Evolutionary conservation across 2,329 filamentous ascomycete genomes (phyloP).

Genomic region (Aureobasidium sp.): DNA sequence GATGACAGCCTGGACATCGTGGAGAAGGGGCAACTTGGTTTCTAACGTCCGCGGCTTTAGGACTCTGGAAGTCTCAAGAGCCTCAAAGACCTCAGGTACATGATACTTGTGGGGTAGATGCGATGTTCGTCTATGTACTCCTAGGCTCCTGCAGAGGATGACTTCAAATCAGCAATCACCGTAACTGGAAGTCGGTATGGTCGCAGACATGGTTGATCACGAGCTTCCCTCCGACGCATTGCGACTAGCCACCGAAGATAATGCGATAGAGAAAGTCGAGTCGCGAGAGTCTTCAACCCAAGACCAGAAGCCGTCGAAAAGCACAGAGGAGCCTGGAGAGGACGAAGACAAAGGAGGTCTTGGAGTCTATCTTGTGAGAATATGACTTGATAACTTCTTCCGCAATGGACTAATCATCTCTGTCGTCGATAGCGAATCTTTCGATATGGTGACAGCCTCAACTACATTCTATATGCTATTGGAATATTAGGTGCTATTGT

Average conservation of each 20-base stretch:
- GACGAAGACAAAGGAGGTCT: neutral
- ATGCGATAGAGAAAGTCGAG: neutral
- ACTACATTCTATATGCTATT: slow-evolving; percentile 23
- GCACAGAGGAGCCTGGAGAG: neutral
- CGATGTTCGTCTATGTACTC: neutral
- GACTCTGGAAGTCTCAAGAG: neutral
- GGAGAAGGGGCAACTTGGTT: neutral
- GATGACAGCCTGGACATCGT: neutral
- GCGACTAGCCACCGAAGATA: neutral
- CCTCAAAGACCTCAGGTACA: neutral
- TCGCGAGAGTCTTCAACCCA: neutral
- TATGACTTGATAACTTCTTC: neutral
- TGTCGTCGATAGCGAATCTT: slow-evolving; percentile 23
- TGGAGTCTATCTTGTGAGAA: neutral
- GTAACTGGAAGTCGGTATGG: neutral
- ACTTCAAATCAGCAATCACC: neutral
- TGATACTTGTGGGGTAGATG: neutral
- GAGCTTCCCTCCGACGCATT: neutral
- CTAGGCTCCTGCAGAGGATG: neutral
- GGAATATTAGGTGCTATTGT: slow-evolving; percentile 31
- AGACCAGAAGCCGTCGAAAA: neutral
- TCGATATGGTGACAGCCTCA: slow-evolving; percentile 23
- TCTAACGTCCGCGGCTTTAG: neutral
- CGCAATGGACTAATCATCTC: neutral
- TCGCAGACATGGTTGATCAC: neutral